Evolutionary conservation across 179 eudicot species (phyloP).

Genomic region (Gypsophila paniculata): DNA sequence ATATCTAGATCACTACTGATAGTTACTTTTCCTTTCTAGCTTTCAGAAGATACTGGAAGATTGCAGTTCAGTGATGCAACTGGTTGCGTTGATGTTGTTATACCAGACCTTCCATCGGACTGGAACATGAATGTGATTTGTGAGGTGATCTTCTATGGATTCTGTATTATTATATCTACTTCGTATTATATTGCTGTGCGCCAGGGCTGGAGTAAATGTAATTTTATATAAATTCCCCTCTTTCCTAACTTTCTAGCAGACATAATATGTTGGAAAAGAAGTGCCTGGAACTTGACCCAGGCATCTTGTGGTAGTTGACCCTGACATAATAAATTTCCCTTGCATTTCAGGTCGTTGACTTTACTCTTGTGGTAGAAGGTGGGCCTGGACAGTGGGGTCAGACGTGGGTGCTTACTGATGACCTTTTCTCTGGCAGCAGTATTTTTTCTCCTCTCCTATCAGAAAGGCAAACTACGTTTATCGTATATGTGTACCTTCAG

Average conservation of each 20-base stretch:
- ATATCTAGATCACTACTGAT: not conserved
- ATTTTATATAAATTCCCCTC: not conserved
- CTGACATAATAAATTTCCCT: too few relatives aligned
- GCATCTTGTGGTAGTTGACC: too few relatives aligned
- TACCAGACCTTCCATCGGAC: conserved; percentile 60
- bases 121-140: conserved; percentile 49
- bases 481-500: conserved; percentile 43
- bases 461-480: conserved; percentile 29
- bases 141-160: conserved; percentile 51
- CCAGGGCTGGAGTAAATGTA: not conserved
- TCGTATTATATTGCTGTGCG: not conserved
- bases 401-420: conserved; percentile 30
- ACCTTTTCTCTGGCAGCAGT: conserved; percentile 55
- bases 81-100: conserved; percentile 61
- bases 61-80: conserved; percentile 75
- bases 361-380: conserved; percentile 65
- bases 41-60: conserved; percentile 65
- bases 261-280: not conserved
- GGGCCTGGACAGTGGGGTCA: conserved; percentile 35
- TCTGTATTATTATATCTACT: not conserved
- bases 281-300: too few relatives aligned
- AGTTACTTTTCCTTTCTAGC: conserved; percentile 34
- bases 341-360: conserved; percentile 57
- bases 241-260: conserved; percentile 4
- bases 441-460: conserved; percentile 38